A percentile compares a stretch with the other conserved stretches of the same genome.
Evolutionary conservation across 306 rosid species (phyloP).

Genomic region (Cyamopsis tetragonoloba): DNA sequence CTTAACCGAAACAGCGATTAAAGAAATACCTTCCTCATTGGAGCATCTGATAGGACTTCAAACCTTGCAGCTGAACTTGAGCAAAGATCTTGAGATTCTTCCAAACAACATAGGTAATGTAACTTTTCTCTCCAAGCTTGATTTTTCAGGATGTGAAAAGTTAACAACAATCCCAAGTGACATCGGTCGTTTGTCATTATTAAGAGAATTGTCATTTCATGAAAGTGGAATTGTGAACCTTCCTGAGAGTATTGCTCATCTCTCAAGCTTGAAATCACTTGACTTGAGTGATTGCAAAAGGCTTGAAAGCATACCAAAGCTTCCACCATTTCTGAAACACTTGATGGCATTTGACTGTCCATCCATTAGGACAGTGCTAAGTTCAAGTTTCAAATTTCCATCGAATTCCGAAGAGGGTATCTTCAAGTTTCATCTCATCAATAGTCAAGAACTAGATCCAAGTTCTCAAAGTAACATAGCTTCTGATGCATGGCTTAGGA

Average conservation of each 20-base stretch:
- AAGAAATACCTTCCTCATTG: slow-evolving; percentile 7
- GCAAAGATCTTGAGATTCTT: neutral
- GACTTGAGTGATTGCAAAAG: slow-evolving; percentile 23
- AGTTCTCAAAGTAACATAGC: neutral
- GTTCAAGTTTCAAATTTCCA: neutral
- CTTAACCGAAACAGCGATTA: slow-evolving; percentile 2
- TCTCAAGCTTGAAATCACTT: slow-evolving; percentile 26
- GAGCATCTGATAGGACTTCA: neutral
- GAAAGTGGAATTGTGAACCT: slow-evolving; percentile 8
- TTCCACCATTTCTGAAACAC: slow-evolving; percentile 14
- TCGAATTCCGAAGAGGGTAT: neutral
- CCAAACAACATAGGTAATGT: slow-evolving; percentile 11
- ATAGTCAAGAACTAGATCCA: slow-evolving; percentile 16
- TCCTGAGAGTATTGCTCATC: slow-evolving; percentile 20
- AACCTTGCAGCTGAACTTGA: neutral
- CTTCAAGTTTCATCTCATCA: slow-evolving; percentile 27
- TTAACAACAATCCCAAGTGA: slow-evolving; percentile 11
- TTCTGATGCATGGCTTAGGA: slow-evolving; percentile 11
- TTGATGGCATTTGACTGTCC: slow-evolving; percentile 25
- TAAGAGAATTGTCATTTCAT: slow-evolving; percentile 7
- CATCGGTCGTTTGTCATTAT: neutral
- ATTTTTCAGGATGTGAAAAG: neutral
- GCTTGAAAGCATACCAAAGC: slow-evolving; percentile 24
- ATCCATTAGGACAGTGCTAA: slow-evolving; percentile 9
- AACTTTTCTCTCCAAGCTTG: neutral